Evolutionary conservation across 768 basidiomycete species (phyloP), one percentile per base, ranked within the genome.

Genomic region (Tricholoma sp.): DNA sequence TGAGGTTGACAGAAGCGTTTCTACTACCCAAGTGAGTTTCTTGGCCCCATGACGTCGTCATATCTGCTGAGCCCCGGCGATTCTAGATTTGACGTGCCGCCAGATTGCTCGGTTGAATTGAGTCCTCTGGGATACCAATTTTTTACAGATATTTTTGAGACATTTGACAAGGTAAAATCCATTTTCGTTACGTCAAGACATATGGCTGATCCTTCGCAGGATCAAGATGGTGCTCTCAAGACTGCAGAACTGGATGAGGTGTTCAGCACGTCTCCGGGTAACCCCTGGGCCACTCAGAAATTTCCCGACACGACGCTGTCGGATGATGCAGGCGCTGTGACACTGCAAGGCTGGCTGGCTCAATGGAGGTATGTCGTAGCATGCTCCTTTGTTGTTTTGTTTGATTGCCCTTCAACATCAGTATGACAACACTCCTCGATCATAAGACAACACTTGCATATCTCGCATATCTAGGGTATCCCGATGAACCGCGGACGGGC

Each of bases 351-450:
- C 1, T 99, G 96, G 96, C 74, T 98, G 28, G 96, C 96, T 17
- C 95, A 97, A 67, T 99, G 96, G 96, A 96, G 92, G 94, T 94
- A 52, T 61, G 78, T 69, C 12, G 3, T 29, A 17, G 44, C 31
- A 15, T 49, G n/a, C 15, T 32, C 10, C 47, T 31, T 31, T n/a
- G 8, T 49, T 31, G 28, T 32, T 10, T 49, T 4, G 5, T 29
- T 31, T 11, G 8, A 6, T 31, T 49, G 15, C 31, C 47, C 31
- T 49, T 48, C 9, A 12, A 49, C 31, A 41, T 37, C 59, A 98
- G 95, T 67, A 97, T 98, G 95, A 95, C 94, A 1, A 99, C 96
- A 0, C 79, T 98, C 0, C 80, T 98, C n/a, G 92, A 97, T 60
- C 88, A 96, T 65, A 88, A 84, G 68, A 90, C 88, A 13, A 95